Percentiles rank a stretch among this genome's conserved stretches.
Evolutionary conservation across 2,329 filamentous ascomycete genomes (phyloP).

Genomic region (Diaporthe sp.): DNA sequence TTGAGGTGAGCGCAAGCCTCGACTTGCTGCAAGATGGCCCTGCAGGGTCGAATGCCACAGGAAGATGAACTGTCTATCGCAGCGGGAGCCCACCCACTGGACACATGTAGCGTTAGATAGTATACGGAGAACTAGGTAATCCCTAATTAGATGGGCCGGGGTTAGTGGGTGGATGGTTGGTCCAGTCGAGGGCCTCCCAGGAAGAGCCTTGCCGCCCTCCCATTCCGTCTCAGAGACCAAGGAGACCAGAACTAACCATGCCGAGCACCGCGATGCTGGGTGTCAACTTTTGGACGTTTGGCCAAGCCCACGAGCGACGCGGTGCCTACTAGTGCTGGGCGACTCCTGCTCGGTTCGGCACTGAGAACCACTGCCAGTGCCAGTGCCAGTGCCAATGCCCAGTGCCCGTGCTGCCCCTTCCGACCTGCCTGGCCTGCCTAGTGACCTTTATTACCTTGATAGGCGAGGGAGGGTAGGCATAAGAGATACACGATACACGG

Average conservation of each 20-base stretch:
- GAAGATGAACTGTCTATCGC: background rate
- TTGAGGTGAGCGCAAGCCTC: background rate
- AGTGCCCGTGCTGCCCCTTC: conserved; percentile 3
- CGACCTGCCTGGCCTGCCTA: background rate
- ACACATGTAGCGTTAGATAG: background rate
- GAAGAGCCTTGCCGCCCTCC: conserved; percentile 15
- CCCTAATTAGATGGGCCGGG: background rate
- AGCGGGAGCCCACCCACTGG: background rate
- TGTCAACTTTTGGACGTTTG: conserved; percentile 9
- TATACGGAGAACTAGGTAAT: background rate
- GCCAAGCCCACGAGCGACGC: conserved; percentile 7
- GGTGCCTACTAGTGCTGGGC: conserved; percentile 8
- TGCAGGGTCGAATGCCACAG: conserved; percentile 19
- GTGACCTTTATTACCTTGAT: background rate
- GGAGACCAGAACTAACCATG: conserved; percentile 11
- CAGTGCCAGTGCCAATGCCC: background rate
- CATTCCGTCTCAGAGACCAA: conserved; percentile 17
- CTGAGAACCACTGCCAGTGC: background rate
- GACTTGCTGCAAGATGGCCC: conserved; percentile 10
- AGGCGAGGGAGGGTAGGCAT: background rate
- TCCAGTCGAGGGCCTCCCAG: conserved; percentile 12
- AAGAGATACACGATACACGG: background rate
- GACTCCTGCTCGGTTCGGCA: conserved; percentile 16
- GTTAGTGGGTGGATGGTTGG: background rate
- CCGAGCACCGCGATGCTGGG: conserved; percentile 28